Conservation (phyloP, 768 basidiomycete species). For the Naganishia vaughanmartiniae region DNA sequence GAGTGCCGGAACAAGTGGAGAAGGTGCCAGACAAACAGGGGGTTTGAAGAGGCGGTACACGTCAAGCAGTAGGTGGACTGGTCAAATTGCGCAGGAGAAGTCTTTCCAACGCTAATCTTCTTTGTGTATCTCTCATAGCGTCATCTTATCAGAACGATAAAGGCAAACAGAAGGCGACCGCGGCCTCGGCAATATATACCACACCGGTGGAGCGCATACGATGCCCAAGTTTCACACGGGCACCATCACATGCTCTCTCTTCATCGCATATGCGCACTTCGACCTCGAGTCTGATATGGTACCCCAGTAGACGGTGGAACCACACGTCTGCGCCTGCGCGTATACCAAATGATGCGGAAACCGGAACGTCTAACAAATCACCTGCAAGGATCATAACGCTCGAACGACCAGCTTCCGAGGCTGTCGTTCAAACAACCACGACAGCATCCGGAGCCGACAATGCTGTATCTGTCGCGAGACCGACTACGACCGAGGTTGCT, state of each 20-base stretch:
- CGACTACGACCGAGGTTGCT: not conserved
- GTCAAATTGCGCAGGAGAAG: not conserved
- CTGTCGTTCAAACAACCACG: not conserved
- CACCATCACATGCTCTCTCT: not conserved
- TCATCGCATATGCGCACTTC: not conserved
- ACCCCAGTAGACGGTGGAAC: not conserved
- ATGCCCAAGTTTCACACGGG: not conserved
- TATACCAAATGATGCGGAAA: conserved; percentile 1
- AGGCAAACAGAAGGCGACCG: not conserved
- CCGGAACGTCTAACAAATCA: not conserved
- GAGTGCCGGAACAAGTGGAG: not conserved
- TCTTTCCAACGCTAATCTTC: not conserved
- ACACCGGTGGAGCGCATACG: not conserved
- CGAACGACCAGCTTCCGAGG: not conserved
- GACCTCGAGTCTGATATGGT: not conserved
- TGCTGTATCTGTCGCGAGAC: not conserved
- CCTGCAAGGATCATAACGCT: not conserved
- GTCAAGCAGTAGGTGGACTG: not conserved
- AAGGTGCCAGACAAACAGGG: not conserved
- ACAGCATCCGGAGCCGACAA: not conserved
- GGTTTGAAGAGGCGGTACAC: not conserved
- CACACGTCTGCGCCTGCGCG: not conserved
- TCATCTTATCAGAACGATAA: not conserved
- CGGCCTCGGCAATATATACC: not conserved
- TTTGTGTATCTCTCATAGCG: not conserved